Conservation (phyloP, 139 green algal genomes). For the Haematococcus sp. region DNA sequence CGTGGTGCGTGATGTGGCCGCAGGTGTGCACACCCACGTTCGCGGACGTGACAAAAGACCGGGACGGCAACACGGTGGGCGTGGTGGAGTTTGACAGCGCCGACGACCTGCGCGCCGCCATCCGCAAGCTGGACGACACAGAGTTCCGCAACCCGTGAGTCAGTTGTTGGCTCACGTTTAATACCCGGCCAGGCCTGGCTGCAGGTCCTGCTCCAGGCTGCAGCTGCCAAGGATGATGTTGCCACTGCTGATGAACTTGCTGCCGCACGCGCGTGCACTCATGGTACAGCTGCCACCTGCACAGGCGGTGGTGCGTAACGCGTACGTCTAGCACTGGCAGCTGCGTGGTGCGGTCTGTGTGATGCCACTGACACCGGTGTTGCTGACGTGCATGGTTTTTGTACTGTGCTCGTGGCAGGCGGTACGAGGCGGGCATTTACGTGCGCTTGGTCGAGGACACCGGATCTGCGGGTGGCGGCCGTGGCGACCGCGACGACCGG, state of each 20-base stretch:
- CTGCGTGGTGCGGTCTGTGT: not conserved
- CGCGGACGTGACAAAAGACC: conserved; percentile 67
- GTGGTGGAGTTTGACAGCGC: conserved; percentile 49
- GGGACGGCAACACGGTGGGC: conserved; percentile 36
- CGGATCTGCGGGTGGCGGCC: not conserved
- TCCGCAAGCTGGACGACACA: conserved; percentile 53
- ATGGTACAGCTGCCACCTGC: not conserved
- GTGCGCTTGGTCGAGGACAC: conserved; percentile 36
- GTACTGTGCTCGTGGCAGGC: too few relatives aligned
- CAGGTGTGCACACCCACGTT: conserved; percentile 57
- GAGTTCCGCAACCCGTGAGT: conserved; percentile 77
- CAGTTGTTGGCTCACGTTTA: too few relatives aligned
- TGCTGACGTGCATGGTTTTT: not conserved
- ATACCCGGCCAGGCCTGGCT: too few relatives aligned
- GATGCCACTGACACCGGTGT: too few relatives aligned
- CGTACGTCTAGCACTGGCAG: not conserved
- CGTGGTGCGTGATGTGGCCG: too few relatives aligned
- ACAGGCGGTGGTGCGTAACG: not conserved
- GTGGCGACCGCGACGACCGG: not conserved
- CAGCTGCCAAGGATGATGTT: not conserved
- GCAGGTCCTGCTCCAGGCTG: not conserved
- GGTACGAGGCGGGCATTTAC: conserved; percentile 28
- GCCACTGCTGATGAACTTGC: not conserved
- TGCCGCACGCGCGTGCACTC: not conserved
- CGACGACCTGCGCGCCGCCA: conserved; percentile 52